Evolutionary conservation across 805 yeast species (phyloP), one percentile per base, ranked within the genome.

Genomic region (Ogataea ganodermae): DNA sequence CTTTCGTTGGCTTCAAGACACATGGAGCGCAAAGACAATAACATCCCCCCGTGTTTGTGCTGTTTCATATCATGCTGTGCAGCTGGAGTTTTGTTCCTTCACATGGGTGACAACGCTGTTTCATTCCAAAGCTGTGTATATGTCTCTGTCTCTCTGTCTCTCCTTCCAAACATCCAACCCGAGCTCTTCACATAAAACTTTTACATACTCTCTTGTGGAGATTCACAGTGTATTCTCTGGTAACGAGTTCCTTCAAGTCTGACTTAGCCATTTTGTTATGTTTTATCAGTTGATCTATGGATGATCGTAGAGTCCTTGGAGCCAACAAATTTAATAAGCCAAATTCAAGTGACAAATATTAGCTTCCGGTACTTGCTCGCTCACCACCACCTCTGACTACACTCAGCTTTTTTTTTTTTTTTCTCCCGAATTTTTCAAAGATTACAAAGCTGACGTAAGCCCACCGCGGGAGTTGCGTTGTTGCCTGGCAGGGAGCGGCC

Each of bases 221-320:
- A 89, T 94, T 92, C 79, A 94, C 91, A 85, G 99, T 94, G 89
- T 94, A 94, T 82, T 94, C 99, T 80, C 99, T 96, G 77, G 99
- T 88, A 79, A 94, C 97, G 79, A 90, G 97, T 91, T 94, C 98
- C 81, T 88, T 87, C 75, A 90, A 81, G 78, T 92, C 95, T 52
- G 67, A 54, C 55, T 62, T 66, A 58, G 72, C 70, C 73, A 69
- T 69, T 65, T 59, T 63, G 38, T 48, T 35, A 43, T 41, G 41
- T 42, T 12, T 39, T 51, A 38, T 38, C 42, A 38, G 42, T 24
- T 38, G 42, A 38, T 38, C 42, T 38, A 38, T 38, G 42, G 42
- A 38, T 38, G 42, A 38, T 17, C 22, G 24, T 17, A 26, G 23
- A 17, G 8, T 26, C 5, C 16, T 26, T 38, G 30, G 13, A 27